Percentiles rank a stretch among this genome's conserved stretches.
phyloP scores from a whole-genome alignment of 805 yeast genomes.

The Sporopachydermia lactativora region DNA sequence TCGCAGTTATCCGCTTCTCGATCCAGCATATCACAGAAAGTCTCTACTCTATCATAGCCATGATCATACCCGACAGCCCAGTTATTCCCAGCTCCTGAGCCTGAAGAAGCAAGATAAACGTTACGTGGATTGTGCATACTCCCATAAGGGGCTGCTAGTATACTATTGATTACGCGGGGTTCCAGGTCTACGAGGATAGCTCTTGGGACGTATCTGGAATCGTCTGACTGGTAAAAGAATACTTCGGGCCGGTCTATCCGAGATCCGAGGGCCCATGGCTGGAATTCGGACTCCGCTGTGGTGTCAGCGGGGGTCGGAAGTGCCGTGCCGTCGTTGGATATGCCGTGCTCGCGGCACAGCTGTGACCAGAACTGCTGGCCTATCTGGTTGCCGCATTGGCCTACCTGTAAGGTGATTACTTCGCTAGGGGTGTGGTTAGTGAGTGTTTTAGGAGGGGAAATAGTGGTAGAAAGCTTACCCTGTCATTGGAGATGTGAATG shows the following conservation, averaged over 20 bases:
- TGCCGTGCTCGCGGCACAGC: slow-evolving; percentile 76
- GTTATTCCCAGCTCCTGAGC: slow-evolving; percentile 91
- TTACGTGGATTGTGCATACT: slow-evolving; percentile 76
- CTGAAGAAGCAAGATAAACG: slow-evolving; percentile 62
- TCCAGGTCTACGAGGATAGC: slow-evolving; percentile 78
- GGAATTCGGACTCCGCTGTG: neutral
- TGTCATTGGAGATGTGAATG: too few species aligned
- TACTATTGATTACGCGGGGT: slow-evolving; percentile 70
- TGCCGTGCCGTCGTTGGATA: slow-evolving; percentile 47
- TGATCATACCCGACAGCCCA: slow-evolving; percentile 87
- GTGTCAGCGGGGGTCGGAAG: slow-evolving; percentile 17
- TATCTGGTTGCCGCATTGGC: slow-evolving; percentile 96
- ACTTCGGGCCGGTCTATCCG: slow-evolving; percentile 68
- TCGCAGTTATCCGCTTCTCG: slow-evolving; percentile 87
- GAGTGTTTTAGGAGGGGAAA: too few species aligned
- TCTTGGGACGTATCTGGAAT: slow-evolving; percentile 75
- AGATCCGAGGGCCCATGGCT: slow-evolving; percentile 8
- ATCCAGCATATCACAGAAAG: slow-evolving; percentile 71
- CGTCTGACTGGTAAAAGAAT: slow-evolving; percentile 67
- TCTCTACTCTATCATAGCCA: slow-evolving; percentile 56
- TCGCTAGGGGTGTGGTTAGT: slow-evolving; percentile 37
- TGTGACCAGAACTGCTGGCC: slow-evolving; percentile 91
- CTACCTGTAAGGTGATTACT: slow-evolving; percentile 59
- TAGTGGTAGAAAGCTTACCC: too few species aligned
- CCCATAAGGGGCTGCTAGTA: slow-evolving; percentile 33